Evolutionary conservation across 352 stramenopile species (phyloP), one percentile per base, ranked within the genome.

Genomic region (Phytophthora idaei): DNA sequence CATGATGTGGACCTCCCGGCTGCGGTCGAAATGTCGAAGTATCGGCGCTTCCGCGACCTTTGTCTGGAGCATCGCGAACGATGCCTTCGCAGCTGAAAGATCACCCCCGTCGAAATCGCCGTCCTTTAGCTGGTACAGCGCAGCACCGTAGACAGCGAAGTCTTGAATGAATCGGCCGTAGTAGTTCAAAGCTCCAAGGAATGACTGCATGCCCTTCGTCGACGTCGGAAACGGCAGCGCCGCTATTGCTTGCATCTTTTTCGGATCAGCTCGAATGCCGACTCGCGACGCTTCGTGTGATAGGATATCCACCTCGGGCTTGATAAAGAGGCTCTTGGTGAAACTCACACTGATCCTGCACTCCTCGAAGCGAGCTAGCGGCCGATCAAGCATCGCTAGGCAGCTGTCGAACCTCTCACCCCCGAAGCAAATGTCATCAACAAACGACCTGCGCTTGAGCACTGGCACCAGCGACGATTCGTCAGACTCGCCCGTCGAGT

Each of bases 41-140:
- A n/a, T n/a, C n/a, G n/a, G n/a, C n/a, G n/a, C n/a, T n/a, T n/a
- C n/a, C n/a, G n/a, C n/a, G n/a, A n/a, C n/a, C n/a, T n/a, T n/a
- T n/a, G n/a, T n/a, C n/a, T n/a, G n/a, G n/a, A n/a, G n/a, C n/a
- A n/a, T n/a, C n/a, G n/a, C n/a, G n/a, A n/a, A n/a, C n/a, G n/a
- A n/a, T n/a, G n/a, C n/a, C n/a, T n/a, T n/a, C n/a, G n/a, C n/a
- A n/a, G n/a, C n/a, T n/a, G n/a, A n/a, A n/a, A n/a, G n/a, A n/a
- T n/a, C n/a, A n/a, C n/a, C n/a, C n/a, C n/a, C n/a, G n/a, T n/a
- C n/a, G 21, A 0, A 77, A 2, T 46, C 58, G 0, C 36, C 37
- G 2, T 74, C 62, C 1, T 45, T 67, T 0, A 77, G 53, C 9
- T 75, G 63, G 46, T 77, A 71, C 0, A 73, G 39, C 0, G 39